Conservation (phyloP, 2,329 filamentous ascomycete species). For the Alternaria solani region DNA sequence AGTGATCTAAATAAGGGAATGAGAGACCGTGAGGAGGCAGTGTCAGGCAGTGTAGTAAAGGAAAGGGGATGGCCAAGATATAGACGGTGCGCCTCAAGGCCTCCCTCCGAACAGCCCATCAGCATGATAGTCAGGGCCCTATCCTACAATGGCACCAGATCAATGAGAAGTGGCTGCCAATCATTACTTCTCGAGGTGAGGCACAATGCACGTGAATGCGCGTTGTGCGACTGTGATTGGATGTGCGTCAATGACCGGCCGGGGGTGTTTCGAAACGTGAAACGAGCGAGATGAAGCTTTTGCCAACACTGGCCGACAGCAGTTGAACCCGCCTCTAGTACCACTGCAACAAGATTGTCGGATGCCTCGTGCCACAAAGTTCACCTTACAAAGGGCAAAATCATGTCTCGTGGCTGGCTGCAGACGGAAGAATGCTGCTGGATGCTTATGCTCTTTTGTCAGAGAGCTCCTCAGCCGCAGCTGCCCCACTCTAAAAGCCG, state of each 20-base stretch:
- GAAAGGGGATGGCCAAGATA: constrained; percentile 19
- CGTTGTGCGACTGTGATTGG: constrained; percentile 27
- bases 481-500: neutral
- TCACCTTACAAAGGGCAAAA: neutral
- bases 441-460: constrained; percentile 2
- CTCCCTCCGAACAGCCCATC: constrained; percentile 10
- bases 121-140: constrained; percentile 3
- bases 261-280: constrained; percentile 38
- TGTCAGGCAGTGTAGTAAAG: constrained; percentile 24
- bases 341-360: constrained; percentile 2
- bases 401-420: neutral
- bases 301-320: constrained; percentile 23
- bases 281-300: constrained; percentile 31
- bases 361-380: neutral
- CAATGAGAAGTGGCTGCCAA: constrained; percentile 17
- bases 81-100: constrained; percentile 12
- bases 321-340: constrained; percentile 6
- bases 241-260: constrained; percentile 1
- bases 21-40: constrained; percentile 23
- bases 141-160: constrained; percentile 3
- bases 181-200: constrained; percentile 13
- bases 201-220: constrained; percentile 19
- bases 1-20: constrained; percentile 19
- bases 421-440: neutral
- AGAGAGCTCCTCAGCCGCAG: neutral